Conservation (phyloP, 2,329 filamentous ascomycete genomes). For the Chrysoporthe puriensis region DNA sequence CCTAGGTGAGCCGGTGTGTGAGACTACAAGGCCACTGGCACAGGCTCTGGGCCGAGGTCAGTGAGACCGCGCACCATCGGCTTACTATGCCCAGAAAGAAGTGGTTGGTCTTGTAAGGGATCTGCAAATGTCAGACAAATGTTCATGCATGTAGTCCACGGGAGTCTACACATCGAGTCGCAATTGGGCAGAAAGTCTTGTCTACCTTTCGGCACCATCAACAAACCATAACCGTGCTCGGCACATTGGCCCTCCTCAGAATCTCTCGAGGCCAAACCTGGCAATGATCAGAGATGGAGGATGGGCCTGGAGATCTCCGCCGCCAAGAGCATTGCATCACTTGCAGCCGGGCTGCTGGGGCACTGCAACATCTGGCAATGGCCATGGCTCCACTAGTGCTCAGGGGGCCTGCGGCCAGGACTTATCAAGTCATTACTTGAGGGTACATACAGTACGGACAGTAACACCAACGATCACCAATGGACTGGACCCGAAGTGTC, state of each 20-base stretch:
- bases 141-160: not conserved
- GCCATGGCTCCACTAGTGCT: slow-evolving; percentile 1
- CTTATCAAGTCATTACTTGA: not conserved
- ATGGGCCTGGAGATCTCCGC: not conserved
- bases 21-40: not conserved
- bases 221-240: not conserved
- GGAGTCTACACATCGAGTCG: not conserved
- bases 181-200: not conserved
- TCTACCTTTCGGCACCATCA: not conserved
- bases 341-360: not conserved
- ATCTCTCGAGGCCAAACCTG: not conserved
- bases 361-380: not conserved
- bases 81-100: not conserved
- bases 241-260: not conserved
- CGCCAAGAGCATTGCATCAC: not conserved
- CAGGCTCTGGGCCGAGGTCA: not conserved
- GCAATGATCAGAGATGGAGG: not conserved
- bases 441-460: too few relatives aligned
- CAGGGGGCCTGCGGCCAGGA: not conserved
- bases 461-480: not conserved
- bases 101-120: not conserved
- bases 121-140: slow-evolving; percentile 2
- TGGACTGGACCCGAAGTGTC: not conserved
- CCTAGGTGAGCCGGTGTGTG: not conserved
- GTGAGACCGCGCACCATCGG: not conserved